Percentiles rank a stretch among this genome's conserved stretches.
These are phyloP conservation scores for Metarhizium brunneum DNA, from an alignment of 2,329 filamentous ascomycete genomes.

Conservation along the genomic window DNA sequence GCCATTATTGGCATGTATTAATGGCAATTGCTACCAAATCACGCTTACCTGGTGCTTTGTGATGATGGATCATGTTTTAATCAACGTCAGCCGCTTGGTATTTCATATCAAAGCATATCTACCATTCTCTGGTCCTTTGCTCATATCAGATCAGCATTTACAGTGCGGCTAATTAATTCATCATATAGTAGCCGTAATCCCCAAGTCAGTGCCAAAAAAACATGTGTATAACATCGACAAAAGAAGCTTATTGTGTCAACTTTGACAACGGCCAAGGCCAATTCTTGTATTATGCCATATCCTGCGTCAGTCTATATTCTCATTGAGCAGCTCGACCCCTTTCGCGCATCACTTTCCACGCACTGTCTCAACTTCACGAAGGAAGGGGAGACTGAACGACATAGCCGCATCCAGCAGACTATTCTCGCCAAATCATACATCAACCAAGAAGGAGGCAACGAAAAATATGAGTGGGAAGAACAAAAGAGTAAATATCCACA, in stretches of 20 bases:
- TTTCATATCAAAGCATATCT: constrained; percentile 6
- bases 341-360: not conserved
- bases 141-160: not conserved
- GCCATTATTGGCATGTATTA: not conserved
- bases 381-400: not conserved
- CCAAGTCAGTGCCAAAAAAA: not conserved
- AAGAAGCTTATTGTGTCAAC: not conserved
- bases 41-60: too few species aligned
- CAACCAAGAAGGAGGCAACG: constrained; percentile 8
- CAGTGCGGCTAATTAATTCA: not conserved
- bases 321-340: not conserved
- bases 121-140: not conserved
- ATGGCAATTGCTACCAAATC: not conserved
- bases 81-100: not conserved
- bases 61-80: too few species aligned
- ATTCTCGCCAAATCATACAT: constrained; percentile 4
- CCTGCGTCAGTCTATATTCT: constrained; percentile 9
- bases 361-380: not conserved
- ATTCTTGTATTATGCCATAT: constrained; percentile 8
- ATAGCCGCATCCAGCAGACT: constrained; percentile 1
- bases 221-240: not conserved
- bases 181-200: not conserved
- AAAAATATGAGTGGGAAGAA: constrained; percentile 6
- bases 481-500: not conserved
- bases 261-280: not conserved